Base-by-base conservation (phyloP, 2,329 filamentous ascomycete genomes). In the Cucurbitaria berberidis region DNA sequence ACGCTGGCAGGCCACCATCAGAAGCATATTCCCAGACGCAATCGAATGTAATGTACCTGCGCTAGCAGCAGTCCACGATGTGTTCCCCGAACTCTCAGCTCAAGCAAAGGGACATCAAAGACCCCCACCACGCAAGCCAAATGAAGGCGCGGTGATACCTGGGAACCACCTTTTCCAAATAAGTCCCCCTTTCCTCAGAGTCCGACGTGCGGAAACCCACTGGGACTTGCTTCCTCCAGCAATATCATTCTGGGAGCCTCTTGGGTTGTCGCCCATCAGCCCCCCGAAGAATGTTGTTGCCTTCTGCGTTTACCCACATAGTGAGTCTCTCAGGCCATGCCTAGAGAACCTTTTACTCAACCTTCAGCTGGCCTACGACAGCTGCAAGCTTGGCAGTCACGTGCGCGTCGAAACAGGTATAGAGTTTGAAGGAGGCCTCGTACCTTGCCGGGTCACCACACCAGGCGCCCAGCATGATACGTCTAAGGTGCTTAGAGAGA, bases 161-260 rank as follows among this genome's bases (percentile, higher is more conserved):
- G 60, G 68, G 6, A 63, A 67, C 36, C 70, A 73, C 35, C 62
- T 74, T 48, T 64, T 68, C 34, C 64, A 59, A n/a, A 84, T 95
- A 2, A 82, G 84, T 1, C 79, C 86, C 0, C 90, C 90, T 1
- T 87, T 90, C 64, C 77, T 95, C 32, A 86, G 90, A 60, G 79
- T 96, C 10, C 86, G 87, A 43, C 82, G 90, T 47, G 84, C 86
- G 18, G 88, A 91, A 34, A 81, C 82, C 1, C 84, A 83, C 42
- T 82, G 92, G 50, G 90, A 91, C 10, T 80, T 96, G 34, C 78
- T 93, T 19, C 89, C 91, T 1, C 84, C 90, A 0, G 88, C 89
- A 0, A 78, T 93, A 18, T 78, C 82, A 1, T 96, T 95, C 67
- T 96, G 91, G 91, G 90, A 95, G 68, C 86, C 87, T 41, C 77